Evolutionary conservation across 2,329 filamentous ascomycete species (phyloP).

Genomic region (Sporothrix curviconia): DNA sequence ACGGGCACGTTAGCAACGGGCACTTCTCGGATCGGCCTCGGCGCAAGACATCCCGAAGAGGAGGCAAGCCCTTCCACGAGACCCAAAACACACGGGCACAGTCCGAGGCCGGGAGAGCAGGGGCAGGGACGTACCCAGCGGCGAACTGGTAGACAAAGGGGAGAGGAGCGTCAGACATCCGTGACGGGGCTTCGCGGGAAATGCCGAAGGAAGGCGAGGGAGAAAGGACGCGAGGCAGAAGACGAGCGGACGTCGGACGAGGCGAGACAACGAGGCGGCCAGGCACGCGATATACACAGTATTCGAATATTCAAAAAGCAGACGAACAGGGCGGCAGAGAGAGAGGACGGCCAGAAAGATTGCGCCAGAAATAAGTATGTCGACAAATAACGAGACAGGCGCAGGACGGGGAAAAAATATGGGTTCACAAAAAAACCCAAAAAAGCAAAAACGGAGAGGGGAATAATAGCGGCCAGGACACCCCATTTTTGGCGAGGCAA

Average conservation of each 20-base stretch:
- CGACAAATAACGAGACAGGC: background rate
- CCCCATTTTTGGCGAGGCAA: background rate
- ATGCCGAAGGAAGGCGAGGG: background rate
- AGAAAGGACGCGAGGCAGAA: background rate
- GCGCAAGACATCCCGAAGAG: conserved; percentile 5
- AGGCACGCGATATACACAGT: background rate
- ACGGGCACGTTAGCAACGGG: conserved; percentile 24
- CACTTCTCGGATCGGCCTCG: background rate
- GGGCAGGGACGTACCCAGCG: conserved; percentile 52
- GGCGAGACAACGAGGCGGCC: background rate
- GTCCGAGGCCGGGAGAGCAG: background rate
- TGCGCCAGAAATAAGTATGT: conserved; percentile 4
- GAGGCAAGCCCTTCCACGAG: background rate
- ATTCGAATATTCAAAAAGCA: background rate
- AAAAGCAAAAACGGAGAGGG: conserved; percentile 6
- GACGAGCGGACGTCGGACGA: background rate
- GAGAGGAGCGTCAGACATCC: conserved; percentile 69
- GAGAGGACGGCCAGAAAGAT: conserved; percentile 2
- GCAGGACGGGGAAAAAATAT: conserved; percentile 1
- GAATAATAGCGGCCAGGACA: background rate
- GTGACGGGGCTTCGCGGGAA: conserved; percentile 27
- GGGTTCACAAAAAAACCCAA: conserved; percentile 3
- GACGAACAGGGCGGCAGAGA: background rate
- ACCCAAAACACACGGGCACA: background rate
- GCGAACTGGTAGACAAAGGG: conserved; percentile 94